A percentile compares a stretch with the other conserved stretches of the same genome.
These are phyloP conservation scores for Mrakia hoshinonis DNA, from an alignment of 768 basidiomycete species.

Conservation along the genomic window DNA sequence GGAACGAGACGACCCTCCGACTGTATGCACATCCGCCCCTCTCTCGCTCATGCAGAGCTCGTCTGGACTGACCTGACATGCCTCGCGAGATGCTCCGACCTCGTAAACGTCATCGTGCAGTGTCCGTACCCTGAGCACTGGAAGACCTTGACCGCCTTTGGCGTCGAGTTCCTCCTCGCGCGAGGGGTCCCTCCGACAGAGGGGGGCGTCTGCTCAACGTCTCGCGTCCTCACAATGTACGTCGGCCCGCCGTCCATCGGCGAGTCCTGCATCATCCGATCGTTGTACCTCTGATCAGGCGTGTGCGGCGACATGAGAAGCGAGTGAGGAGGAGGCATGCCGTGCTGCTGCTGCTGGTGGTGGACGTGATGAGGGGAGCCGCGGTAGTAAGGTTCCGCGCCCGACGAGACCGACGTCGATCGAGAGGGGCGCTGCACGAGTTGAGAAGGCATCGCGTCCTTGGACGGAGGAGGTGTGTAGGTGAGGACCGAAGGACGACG, in stretches of 20 bases:
- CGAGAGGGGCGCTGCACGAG: no score
- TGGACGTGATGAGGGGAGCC: no score
- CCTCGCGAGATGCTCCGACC: slow-evolving; percentile 89
- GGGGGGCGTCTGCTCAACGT: background rate
- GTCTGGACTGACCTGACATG: slow-evolving; percentile 67
- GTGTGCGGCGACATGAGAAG: background rate
- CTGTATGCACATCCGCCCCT: background rate
- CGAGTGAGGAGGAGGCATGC: background rate
- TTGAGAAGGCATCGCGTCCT: no score
- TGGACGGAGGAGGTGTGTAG: no score
- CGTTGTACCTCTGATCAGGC: background rate
- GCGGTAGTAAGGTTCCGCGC: no score
- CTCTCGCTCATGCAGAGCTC: slow-evolving; percentile 1
- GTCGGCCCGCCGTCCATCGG: slow-evolving; percentile 29
- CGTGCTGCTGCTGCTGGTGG: no score
- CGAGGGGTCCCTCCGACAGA: background rate
- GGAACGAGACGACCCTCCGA: slow-evolving; percentile 9
- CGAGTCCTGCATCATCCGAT: background rate
- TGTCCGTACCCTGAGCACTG: slow-evolving; percentile 91
- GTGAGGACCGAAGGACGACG: no score
- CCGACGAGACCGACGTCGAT: no score
- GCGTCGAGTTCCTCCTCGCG: background rate
- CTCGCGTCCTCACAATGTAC: no score
- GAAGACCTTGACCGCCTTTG: slow-evolving; percentile 62
- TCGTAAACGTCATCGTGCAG: slow-evolving; percentile 91